phyloP scores from a whole-genome alignment of 2,329 filamentous ascomycete species.

The Fusarium piperis region DNA sequence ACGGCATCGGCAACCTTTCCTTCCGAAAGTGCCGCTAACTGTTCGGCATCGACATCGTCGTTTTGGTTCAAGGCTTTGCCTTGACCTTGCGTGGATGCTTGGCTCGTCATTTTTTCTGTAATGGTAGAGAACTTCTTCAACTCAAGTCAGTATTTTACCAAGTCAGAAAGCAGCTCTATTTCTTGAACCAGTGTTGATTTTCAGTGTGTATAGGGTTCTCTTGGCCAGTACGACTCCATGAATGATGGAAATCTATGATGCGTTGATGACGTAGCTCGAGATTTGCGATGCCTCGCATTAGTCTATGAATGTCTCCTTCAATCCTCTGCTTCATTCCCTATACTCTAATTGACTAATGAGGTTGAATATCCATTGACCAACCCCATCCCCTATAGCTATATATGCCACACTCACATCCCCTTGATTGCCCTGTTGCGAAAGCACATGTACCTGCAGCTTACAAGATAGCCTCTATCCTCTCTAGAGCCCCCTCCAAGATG shows the following conservation, averaged over 20 bases:
- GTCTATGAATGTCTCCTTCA: no score
- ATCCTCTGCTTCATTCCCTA: no score
- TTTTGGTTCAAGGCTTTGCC: constrained; percentile 9
- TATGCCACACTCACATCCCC: not conserved
- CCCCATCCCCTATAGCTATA: not conserved
- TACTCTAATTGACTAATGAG: no score
- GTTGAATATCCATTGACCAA: not conserved
- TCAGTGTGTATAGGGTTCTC: no score
- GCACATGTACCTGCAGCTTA: not conserved
- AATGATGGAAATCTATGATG: not conserved
- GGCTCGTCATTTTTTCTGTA: constrained; percentile 17
- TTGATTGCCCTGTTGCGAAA: not conserved
- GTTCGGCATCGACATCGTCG: constrained; percentile 34
- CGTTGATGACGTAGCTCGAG: not conserved
- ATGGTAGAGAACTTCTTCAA: not conserved
- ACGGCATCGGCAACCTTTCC: constrained; percentile 37
- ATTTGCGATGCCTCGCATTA: not conserved
- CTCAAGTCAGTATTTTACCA: not conserved
- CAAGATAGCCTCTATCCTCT: constrained; percentile 5
- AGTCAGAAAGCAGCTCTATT: not conserved
- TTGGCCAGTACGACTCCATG: no score
- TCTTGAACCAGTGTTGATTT: no score
- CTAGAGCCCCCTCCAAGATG: constrained; percentile 1
- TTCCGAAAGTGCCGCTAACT: constrained; percentile 33
- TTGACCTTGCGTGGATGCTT: constrained; percentile 10